Conservation (phyloP, 2,329 filamentous ascomycete genomes). For the Aureobasidium sp. region DNA sequence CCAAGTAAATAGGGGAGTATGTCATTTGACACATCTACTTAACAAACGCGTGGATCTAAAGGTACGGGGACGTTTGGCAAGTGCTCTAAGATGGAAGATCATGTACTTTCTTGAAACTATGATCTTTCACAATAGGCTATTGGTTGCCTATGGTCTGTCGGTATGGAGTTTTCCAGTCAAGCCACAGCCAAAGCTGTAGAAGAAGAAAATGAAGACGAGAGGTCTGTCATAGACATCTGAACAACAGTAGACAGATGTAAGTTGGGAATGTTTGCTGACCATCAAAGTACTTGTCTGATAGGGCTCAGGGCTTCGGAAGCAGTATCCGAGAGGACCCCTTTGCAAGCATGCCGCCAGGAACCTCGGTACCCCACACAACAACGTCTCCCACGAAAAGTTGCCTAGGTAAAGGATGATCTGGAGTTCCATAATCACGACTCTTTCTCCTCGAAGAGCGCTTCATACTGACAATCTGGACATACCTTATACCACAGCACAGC, state of each 20-base stretch:
- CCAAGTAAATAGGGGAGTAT: not conserved
- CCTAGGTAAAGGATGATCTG: not conserved
- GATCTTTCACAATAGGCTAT: no score
- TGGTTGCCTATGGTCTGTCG: no score
- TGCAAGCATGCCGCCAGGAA: not conserved
- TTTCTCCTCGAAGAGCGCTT: not conserved
- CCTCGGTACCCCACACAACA: constrained; percentile 9
- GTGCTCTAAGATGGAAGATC: no score
- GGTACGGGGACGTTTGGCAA: no score
- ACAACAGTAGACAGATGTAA: no score
- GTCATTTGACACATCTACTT: not conserved
- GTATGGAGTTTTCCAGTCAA: no score
- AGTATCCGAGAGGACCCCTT: not conserved
- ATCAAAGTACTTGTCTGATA: not conserved
- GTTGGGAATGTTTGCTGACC: not conserved
- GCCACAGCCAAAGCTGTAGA: no score
- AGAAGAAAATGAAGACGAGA: no score
- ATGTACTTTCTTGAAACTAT: no score
- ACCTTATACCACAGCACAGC: not conserved
- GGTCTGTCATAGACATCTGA: no score
- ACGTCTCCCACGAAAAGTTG: not conserved
- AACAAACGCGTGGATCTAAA: accelerated
- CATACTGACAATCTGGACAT: not conserved
- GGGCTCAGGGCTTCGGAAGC: not conserved
- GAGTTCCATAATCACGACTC: not conserved